Conservation (phyloP, 148 eudicot genomes). For the Spergularia bocconei region DNA sequence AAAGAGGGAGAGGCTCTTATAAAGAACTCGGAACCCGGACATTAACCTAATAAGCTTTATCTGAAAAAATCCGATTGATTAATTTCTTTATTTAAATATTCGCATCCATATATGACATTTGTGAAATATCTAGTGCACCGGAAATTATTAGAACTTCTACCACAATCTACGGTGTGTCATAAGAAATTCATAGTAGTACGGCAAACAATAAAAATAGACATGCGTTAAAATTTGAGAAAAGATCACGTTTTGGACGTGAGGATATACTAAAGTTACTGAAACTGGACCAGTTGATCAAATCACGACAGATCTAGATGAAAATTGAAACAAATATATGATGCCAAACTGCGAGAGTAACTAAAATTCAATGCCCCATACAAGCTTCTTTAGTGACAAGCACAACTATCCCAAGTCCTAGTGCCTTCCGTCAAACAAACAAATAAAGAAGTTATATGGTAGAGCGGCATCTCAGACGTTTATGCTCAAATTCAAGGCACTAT, state of each 20-base stretch:
- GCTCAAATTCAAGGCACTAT: background rate
- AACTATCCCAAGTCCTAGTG: too few relatives aligned
- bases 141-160: background rate
- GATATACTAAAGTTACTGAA: constrained; percentile 14
- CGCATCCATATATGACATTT: background rate
- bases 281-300: constrained; percentile 10
- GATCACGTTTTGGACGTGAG: constrained; percentile 10
- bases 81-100: background rate
- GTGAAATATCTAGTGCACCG: constrained; percentile 6
- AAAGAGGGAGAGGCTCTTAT: constrained; percentile 10
- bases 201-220: background rate
- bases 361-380: background rate
- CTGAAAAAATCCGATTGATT: background rate
- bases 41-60: background rate
- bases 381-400: background rate
- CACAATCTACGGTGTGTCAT: background rate
- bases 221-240: background rate
- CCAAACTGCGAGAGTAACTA: background rate
- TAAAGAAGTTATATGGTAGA: background rate
- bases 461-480: background rate
- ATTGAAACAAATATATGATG: background rate
- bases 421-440: background rate
- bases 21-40: background rate
- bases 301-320: background rate
- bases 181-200: background rate